Conservation (phyloP, 169 alveolate species). For the Cryptosporidium meleagridis region DNA sequence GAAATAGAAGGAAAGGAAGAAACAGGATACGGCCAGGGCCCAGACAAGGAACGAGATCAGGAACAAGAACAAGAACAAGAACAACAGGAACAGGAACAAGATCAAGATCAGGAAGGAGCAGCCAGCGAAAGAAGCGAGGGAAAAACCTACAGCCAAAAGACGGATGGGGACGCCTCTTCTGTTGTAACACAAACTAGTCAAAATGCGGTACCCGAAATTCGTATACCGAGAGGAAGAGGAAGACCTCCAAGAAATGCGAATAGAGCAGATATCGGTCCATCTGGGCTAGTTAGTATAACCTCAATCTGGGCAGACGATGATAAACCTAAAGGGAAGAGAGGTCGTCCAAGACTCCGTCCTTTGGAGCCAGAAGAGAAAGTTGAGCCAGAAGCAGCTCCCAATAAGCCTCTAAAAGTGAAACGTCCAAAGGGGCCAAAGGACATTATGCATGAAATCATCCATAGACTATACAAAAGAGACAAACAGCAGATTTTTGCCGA, state of each 20-base stretch:
- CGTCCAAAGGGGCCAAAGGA: constrained; percentile 67
- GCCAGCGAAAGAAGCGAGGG: background rate
- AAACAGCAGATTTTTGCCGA: constrained; percentile 85
- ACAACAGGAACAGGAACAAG: background rate
- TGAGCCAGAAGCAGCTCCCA: constrained; percentile 46
- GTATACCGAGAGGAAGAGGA: constrained; percentile 72
- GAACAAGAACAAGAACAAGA: background rate
- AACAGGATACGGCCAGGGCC: background rate
- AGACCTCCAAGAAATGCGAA: constrained; percentile 72
- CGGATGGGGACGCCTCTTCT: constrained; percentile 1
- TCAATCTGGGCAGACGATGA: constrained; percentile 74
- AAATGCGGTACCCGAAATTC: constrained; percentile 17
- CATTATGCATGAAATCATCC: constrained; percentile 75
- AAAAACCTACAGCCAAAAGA: background rate
- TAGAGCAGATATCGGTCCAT: constrained; percentile 63
- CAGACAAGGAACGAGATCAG: background rate
- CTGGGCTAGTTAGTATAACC: constrained; percentile 63
- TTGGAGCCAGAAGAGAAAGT: constrained; percentile 49
- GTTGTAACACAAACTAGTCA: constrained; percentile 10
- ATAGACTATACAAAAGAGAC: constrained; percentile 81
- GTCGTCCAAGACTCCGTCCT: constrained; percentile 62
- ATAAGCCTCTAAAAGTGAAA: constrained; percentile 63
- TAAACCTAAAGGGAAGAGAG: constrained; percentile 74
- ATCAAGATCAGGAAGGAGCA: background rate
- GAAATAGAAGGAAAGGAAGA: background rate